Base-by-base conservation (phyloP, 345 rosid species). In the Aquilaria malaccensis region DNA sequence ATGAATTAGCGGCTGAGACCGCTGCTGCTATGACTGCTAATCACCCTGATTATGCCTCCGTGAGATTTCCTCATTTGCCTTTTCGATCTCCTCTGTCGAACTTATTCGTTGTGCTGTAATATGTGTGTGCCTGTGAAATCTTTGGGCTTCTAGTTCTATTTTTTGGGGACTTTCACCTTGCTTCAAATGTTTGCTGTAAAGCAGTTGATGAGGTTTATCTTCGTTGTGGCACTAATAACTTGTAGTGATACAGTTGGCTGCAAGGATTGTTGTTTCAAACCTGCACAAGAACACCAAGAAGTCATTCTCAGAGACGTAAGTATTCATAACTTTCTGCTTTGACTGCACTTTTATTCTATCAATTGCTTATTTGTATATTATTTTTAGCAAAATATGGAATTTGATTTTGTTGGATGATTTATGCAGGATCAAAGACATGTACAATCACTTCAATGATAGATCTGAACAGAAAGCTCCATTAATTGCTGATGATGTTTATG, bases 1-100 rank as follows among this genome's bases (percentile, higher is more conserved):
- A 95, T 69, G 99, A 95, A 58, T 79, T 95, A 77, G 99, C 97
- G 1, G 97, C 97, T 0, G 99, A 95, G 67, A 95, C 99, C 4
- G 95, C 97, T 3, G 97, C 99, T 30, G 92, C 95, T 45, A 76
- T 95, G 99, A 94, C 99, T 0, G 72, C 93, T 10, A 88, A 86
- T 54, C 99, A 94, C 69, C 99, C 99, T 3, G 97, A 94, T 72
- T 94, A 94, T 60, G 97, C 99, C 22, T 22, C 43, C 43, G 43
- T 37, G 43, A 37, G 43, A 37, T 37, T 37, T 37, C 43, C 7
- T 37, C 43, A 1, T 37, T 3, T 37, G 7, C 7, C 7, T 37
- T 37, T 4, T 37, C 7, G 3, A 37, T 37, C 7, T 37, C 7
- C 7, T 37, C 7, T 37, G 5, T 2, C 7, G 7, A 9, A 37